Evolutionary conservation across 164 flowering plant species (phyloP).

Genomic region (Liquidambar formosana): DNA sequence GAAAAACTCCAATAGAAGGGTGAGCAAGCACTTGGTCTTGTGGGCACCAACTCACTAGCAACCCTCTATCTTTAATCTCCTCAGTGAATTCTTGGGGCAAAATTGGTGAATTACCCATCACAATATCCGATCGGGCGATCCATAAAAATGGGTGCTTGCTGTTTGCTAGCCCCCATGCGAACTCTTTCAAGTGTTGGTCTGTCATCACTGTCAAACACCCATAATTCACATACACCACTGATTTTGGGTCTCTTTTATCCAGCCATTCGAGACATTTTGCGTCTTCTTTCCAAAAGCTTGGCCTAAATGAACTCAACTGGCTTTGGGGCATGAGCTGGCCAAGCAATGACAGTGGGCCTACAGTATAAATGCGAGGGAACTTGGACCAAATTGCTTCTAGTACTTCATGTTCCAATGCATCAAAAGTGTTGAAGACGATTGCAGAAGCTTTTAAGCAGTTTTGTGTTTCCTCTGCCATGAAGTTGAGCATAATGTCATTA

Average conservation of each 20-base stretch:
- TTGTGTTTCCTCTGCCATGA: not conserved
- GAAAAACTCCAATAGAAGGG: not conserved
- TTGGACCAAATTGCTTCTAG: not conserved
- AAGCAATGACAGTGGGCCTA: conserved; percentile 1
- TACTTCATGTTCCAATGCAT: conserved; percentile 5
- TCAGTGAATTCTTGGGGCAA: conserved; percentile 3
- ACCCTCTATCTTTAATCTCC: conserved; percentile 1
- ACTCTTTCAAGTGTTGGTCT: conserved; percentile 4
- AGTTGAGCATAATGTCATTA: not conserved
- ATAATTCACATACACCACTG: conserved; percentile 12
- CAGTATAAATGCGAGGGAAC: conserved; percentile 3
- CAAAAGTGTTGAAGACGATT: conserved; percentile 10
- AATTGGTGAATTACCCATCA: not conserved
- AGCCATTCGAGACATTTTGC: conserved; percentile 1
- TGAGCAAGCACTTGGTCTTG: not conserved
- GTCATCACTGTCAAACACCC: conserved; percentile 3
- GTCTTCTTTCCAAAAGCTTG: conserved; percentile 9
- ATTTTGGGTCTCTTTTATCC: not conserved
- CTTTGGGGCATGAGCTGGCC: not conserved
- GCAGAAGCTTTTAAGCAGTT: not conserved
- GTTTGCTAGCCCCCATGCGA: conserved; percentile 11
- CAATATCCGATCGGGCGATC: conserved; percentile 5
- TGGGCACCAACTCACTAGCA: too few species aligned
- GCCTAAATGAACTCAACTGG: not conserved
- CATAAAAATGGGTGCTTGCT: conserved; percentile 11